Base-by-base conservation (phyloP, 169 alveolate genomes). In the Toxoplasma gondii region DNA sequence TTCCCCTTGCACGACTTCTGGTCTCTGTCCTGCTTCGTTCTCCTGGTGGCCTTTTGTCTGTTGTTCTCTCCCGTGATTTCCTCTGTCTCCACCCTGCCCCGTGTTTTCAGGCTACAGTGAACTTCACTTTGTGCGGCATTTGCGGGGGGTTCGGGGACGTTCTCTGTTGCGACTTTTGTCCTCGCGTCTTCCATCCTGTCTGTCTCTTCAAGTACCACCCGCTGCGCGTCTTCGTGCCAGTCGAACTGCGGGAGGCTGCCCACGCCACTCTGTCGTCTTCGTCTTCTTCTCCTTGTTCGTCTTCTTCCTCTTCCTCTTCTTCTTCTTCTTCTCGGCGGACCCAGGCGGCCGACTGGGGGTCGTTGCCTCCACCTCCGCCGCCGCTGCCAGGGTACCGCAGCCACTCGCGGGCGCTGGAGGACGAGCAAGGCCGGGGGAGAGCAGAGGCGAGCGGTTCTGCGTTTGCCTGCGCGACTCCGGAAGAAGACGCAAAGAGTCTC, bases 121-220 rank as follows among this genome's bases (percentile, higher is more conserved):
- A 78, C 88, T 91, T 74, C 84, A 34, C 88, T 24, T n/a, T 91
- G 0, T 91, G 94, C 58, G 83, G 58, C 38, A 91, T 91, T 29
- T 91, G 94, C 58, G 94, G 94, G 0, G 41, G 64, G 38, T 36
- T 24, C 43, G 94, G 94, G 36, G 94, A 91, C 31, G 70, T 91
- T 22, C 90, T 91, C 39, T 91, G 94, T 49, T 91, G 94, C 81
- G 94, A 91, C 81, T 91, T 91, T 53, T 91, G 94, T 58, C 94
- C 94, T 27, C 94, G 88, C 17, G 94, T 91, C 2, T n/a, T 74
- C 45, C 94, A 91, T 38, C 69, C 90, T 29, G 54, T 43, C 43
- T 91, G 94, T 39, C 88, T 91, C 36, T 91, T 69, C 90, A 91
- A 54, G 88, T 91, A 78, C 90, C 29, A 41, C 49, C 94, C 94